phyloP scores from a whole-genome alignment of 2,329 filamentous ascomycete species.

The Colletotrichum tanaceti region DNA sequence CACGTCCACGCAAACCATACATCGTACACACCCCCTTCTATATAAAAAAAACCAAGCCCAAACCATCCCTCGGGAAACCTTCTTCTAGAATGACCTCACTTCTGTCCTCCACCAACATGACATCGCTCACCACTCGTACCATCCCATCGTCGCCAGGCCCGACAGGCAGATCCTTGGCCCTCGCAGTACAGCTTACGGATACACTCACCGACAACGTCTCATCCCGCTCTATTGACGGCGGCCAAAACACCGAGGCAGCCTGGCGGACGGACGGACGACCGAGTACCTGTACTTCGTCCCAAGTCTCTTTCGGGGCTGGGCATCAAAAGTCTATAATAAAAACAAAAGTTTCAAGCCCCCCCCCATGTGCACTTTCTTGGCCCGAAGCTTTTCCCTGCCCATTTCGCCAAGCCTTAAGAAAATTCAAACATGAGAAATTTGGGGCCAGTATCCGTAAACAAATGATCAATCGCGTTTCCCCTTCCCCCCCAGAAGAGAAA shows the following conservation, averaged over 20 bases:
- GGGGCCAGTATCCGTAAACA: conserved; percentile 2
- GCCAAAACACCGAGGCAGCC: background rate
- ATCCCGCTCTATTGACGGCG: background rate
- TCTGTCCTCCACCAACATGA: background rate
- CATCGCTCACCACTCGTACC: background rate
- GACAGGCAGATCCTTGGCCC: background rate
- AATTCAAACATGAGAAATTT: background rate
- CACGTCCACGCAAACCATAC: background rate
- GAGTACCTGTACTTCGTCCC: background rate
- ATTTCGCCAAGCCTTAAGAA: background rate
- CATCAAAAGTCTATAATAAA: background rate
- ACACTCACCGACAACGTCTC: background rate
- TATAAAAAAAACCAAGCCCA: background rate
- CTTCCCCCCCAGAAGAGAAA: conserved; percentile 9
- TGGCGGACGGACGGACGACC: background rate
- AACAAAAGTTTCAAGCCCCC: background rate
- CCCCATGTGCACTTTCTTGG: background rate
- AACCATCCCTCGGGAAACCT: background rate
- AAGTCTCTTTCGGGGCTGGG: background rate
- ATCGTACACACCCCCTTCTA: too few relatives aligned
- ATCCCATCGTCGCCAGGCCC: background rate
- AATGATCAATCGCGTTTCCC: conserved; percentile 2
- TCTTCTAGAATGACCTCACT: background rate
- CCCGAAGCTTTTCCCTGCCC: background rate
- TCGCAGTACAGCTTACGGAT: too few relatives aligned